phyloP scores from a whole-genome alignment of 441 rosid species.

The Pelargonium cotyledonis region DNA sequence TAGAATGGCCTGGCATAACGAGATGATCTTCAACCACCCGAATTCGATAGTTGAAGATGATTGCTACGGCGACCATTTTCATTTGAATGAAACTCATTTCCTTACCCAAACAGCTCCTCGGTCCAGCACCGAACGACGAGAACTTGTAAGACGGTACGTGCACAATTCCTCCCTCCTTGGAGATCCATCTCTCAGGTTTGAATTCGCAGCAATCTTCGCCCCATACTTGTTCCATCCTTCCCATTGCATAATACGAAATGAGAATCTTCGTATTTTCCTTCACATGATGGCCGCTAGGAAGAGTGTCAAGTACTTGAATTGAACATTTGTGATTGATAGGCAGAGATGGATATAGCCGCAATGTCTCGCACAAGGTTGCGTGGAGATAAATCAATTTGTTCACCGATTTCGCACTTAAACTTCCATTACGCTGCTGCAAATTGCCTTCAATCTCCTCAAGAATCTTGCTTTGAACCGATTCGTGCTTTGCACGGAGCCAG shows the following conservation, averaged over 20 bases:
- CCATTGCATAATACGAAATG: constrained; percentile 28
- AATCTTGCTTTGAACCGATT: not conserved
- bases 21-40: constrained; percentile 22
- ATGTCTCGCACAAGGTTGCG: constrained; percentile 16
- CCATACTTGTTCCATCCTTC: too few species aligned
- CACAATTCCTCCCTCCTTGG: too few species aligned
- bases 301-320: constrained; percentile 17
- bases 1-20: constrained; percentile 21
- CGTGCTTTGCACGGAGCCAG: not conserved
- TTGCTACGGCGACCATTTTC: constrained; percentile 17
- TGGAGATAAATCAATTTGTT: constrained; percentile 30
- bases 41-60: constrained; percentile 22
- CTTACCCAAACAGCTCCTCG: constrained; percentile 37
- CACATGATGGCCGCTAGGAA: constrained; percentile 31
- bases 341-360: constrained; percentile 29
- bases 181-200: too few species aligned
- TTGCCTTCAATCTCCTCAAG: not conserved
- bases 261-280: constrained; percentile 18
- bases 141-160: constrained; percentile 13
- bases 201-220: too few species aligned
- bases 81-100: constrained; percentile 21
- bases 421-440: not conserved
- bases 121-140: constrained; percentile 32
- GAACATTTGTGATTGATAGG: constrained; percentile 24
- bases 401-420: not conserved